A percentile compares a stretch with the other conserved stretches of the same genome.
Evolutionary conservation across 1,284 basidiomycete genomes (phyloP).

Genomic region (Coniophora puteana): DNA sequence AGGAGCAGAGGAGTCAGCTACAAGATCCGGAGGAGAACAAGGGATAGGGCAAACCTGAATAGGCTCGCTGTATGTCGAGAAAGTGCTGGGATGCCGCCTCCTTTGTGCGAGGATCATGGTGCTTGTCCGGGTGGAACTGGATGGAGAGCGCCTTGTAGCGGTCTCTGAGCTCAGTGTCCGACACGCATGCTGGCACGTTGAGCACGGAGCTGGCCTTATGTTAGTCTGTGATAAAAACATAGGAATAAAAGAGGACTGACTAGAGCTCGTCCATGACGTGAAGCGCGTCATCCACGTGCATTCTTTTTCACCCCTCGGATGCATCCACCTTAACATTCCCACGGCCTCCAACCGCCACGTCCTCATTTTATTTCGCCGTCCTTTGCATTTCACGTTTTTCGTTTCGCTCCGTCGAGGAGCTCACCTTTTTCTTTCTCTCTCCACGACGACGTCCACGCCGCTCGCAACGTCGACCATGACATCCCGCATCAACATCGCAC

Average conservation of each 20-base stretch:
- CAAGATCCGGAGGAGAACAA: constrained; percentile 8
- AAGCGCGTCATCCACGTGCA: too few relatives aligned
- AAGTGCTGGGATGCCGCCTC: constrained; percentile 63
- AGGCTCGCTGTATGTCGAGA: constrained; percentile 75
- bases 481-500: constrained; percentile 78
- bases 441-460: too few relatives aligned
- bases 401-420: background rate
- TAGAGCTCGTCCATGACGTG: too few relatives aligned
- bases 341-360: constrained; percentile 2
- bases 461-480: constrained; percentile 65
- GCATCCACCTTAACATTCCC: background rate
- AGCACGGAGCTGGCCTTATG: constrained; percentile 52
- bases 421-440: too few relatives aligned
- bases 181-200: constrained; percentile 62
- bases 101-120: constrained; percentile 56
- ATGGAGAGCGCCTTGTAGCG: constrained; percentile 68
- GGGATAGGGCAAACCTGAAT: constrained; percentile 48
- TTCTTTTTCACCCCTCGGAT: constrained; percentile 3
- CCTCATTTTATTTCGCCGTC: constrained; percentile 1
- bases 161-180: constrained; percentile 67
- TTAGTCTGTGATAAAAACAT: background rate
- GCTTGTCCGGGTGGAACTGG: constrained; percentile 86
- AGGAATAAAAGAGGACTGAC: constrained; percentile 11
- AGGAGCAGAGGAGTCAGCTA: constrained; percentile 13
- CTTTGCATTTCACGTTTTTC: background rate